Evolutionary conservation across 495 filamentous ascomycete genomes (phyloP).

Genomic region (Penicillium tannophilum): DNA sequence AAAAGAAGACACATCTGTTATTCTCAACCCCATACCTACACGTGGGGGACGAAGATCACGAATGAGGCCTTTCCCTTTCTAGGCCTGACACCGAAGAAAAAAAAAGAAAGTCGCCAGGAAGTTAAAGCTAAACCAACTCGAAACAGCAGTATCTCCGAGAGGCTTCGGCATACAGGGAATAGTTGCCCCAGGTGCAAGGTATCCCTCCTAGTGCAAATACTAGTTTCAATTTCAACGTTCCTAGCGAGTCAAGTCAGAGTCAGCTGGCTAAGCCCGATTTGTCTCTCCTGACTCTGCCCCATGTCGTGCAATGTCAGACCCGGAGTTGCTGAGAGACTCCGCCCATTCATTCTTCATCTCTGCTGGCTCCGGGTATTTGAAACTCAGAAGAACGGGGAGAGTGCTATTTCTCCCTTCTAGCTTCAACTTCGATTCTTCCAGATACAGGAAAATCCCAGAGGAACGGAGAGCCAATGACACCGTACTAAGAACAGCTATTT

Average conservation of each 20-base stretch:
- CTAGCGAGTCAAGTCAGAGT: constrained; percentile 26
- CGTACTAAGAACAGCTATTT: background rate
- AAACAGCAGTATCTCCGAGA: background rate
- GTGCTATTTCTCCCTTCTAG: background rate
- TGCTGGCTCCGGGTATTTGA: constrained; percentile 14
- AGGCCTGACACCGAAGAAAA: background rate
- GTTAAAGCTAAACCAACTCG: background rate
- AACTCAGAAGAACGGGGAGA: constrained; percentile 3
- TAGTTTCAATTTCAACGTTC: constrained; percentile 28
- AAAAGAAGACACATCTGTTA: constrained; percentile 13
- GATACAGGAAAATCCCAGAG: background rate
- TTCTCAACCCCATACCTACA: constrained; percentile 9
- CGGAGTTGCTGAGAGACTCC: constrained; percentile 17
- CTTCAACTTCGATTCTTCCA: background rate
- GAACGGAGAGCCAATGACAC: background rate
- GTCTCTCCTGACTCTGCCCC: constrained; percentile 13
- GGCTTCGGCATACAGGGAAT: constrained; percentile 2
- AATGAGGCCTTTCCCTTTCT: constrained; percentile 4
- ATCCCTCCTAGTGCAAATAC: constrained; percentile 17
- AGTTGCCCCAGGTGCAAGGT: constrained; percentile 2
- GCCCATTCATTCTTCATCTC: constrained; percentile 12
- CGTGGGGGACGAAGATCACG: constrained; percentile 13
- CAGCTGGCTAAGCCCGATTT: constrained; percentile 17
- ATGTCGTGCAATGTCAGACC: constrained; percentile 33
- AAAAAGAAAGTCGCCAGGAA: background rate